Evolutionary conservation across 192 early-diverging fungal species (phyloP).

Genomic region (Entophlyctis helioformis): DNA sequence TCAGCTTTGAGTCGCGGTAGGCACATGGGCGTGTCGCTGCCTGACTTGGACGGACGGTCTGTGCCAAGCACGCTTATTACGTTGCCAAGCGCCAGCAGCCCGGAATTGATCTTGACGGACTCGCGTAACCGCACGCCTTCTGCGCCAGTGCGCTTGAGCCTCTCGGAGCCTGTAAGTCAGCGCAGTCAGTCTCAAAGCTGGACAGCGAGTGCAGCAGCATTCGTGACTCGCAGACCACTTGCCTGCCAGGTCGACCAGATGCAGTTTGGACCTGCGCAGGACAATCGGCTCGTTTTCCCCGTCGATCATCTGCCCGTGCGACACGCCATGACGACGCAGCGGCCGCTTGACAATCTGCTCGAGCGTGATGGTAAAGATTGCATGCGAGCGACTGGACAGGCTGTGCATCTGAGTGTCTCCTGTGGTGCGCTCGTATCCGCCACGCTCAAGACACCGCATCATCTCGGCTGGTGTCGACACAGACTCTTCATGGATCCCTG

Average conservation of each 20-base stretch:
- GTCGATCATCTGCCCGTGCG: not conserved
- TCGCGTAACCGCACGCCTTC: conserved; percentile 44
- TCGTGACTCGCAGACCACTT: not conserved
- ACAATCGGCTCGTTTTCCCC: not conserved
- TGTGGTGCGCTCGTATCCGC: conserved; percentile 22
- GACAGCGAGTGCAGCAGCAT: not conserved
- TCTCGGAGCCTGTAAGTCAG: conserved; percentile 75
- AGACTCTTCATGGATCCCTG: conserved; percentile 22
- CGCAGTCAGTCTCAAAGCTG: not conserved
- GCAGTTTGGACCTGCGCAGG: conserved; percentile 24
- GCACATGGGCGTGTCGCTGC: conserved; percentile 52
- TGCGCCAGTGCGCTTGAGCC: conserved; percentile 57
- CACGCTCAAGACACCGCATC: conserved; percentile 6
- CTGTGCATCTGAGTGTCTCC: conserved; percentile 37
- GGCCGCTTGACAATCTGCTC: conserved; percentile 17
- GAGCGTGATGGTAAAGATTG: conserved; percentile 33
- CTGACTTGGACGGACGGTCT: conserved; percentile 1
- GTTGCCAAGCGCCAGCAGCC: conserved; percentile 88
- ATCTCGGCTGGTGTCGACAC: conserved; percentile 13
- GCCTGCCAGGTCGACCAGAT: conserved; percentile 88
- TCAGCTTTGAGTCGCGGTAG: conserved; percentile 93
- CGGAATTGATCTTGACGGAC: conserved; percentile 73
- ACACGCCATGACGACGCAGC: not conserved
- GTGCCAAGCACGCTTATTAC: conserved; percentile 90
- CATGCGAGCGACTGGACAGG: conserved; percentile 30